phyloP scores from a whole-genome alignment of 202 grass and related monocot species.

The Hordeum pubiflorum region DNA sequence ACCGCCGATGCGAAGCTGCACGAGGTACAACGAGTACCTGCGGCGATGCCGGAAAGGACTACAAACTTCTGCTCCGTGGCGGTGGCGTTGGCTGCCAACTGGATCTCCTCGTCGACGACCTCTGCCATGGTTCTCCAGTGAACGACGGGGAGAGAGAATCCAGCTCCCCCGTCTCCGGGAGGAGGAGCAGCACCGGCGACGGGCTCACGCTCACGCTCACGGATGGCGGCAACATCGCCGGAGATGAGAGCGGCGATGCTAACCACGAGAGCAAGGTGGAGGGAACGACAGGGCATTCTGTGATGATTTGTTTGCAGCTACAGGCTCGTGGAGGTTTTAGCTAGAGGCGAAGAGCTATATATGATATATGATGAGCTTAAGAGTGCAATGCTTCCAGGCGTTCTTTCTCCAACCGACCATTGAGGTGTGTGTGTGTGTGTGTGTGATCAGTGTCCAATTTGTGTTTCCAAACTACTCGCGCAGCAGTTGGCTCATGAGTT shows the following conservation, averaged over 20 bases:
- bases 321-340: background rate
- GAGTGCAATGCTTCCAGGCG: background rate
- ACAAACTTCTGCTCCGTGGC: background rate
- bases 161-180: background rate
- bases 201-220: background rate
- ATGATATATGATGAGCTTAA: background rate
- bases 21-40: too few species aligned
- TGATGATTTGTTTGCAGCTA: too few species aligned
- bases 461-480: background rate
- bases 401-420: background rate
- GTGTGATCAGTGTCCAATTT: background rate
- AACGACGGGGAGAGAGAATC: conserved; percentile 4
- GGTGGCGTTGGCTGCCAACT: background rate
- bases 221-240: background rate
- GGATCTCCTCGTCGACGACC: background rate
- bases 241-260: background rate
- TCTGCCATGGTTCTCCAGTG: background rate
- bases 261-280: background rate
- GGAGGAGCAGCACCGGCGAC: background rate
- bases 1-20: too few species aligned
- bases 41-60: background rate
- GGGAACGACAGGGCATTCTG: background rate
- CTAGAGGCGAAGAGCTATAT: background rate
- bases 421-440: background rate
- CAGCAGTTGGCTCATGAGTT: background rate